A percentile compares a stretch with the other conserved stretches of the same genome.
phyloP scores from a whole-genome alignment of 2,329 filamentous ascomycete genomes.

The Clathrospora elynae region DNA sequence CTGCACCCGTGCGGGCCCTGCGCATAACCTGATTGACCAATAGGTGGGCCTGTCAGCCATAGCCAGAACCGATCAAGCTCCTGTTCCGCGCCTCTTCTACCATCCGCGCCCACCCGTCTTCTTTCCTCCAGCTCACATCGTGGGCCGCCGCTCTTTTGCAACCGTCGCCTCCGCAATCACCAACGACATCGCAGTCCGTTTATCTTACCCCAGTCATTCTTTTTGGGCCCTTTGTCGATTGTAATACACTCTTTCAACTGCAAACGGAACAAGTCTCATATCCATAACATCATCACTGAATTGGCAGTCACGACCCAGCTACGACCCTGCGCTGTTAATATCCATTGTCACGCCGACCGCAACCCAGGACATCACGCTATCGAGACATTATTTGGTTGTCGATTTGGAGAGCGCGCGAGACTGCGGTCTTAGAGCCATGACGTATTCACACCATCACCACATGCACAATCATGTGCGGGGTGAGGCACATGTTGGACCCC shows the following conservation, averaged over 20 bases:
- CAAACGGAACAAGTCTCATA: conserved; percentile 13
- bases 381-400: conserved; percentile 19
- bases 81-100: conserved; percentile 41
- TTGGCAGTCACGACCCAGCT: conserved; percentile 33
- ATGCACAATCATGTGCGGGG: conserved; percentile 39
- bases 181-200: conserved; percentile 27
- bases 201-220: conserved; percentile 50
- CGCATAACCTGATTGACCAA: conserved; percentile 25
- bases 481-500: conserved; percentile 21
- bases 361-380: conserved; percentile 5
- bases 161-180: conserved; percentile 20
- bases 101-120: conserved; percentile 35
- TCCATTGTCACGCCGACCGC: conserved; percentile 17
- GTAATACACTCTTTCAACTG: conserved; percentile 26
- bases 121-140: conserved; percentile 42
- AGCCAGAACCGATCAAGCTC: conserved; percentile 27
- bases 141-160: conserved; percentile 43
- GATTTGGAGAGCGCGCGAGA: conserved; percentile 25
- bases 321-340: conserved; percentile 48
- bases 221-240: conserved; percentile 39
- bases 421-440: conserved; percentile 32
- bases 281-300: conserved; percentile 15
- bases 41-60: conserved; percentile 32
- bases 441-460: conserved; percentile 39
- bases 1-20: conserved; percentile 31